Evolutionary conservation across 306 rosid species (phyloP).

Genomic region (Sophora flavescens): DNA sequence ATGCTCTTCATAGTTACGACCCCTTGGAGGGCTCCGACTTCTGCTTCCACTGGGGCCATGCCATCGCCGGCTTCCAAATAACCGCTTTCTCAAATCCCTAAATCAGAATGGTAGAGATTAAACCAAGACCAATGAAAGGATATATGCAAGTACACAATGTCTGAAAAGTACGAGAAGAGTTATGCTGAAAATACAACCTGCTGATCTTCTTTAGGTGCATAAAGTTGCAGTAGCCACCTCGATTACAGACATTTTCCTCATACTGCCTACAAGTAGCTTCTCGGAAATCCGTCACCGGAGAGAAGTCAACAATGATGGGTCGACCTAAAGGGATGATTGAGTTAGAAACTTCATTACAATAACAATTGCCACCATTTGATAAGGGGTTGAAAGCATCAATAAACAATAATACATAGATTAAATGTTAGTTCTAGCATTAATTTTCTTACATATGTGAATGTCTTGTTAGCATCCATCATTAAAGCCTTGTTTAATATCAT

Average conservation of each 20-base stretch:
- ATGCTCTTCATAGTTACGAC: conserved; percentile 78
- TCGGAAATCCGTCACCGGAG: conserved; percentile 99
- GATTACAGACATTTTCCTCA: conserved; percentile 96
- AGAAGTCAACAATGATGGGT: conserved; percentile 95
- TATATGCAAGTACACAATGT: neutral
- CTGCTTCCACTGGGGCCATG: conserved; percentile 77
- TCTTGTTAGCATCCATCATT: neutral
- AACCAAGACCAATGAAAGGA: neutral
- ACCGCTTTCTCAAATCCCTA: conserved; percentile 88
- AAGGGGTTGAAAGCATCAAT: neutral
- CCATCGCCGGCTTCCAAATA: conserved; percentile 83
- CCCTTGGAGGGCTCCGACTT: conserved; percentile 89
- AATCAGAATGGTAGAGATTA: neutral
- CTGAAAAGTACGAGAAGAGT: neutral
- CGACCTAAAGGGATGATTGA: conserved; percentile 63
- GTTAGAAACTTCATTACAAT: conserved; percentile 39
- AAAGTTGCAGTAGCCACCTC: conserved; percentile 99
- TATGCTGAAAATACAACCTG: conserved; percentile 59
- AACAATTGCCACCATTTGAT: neutral
- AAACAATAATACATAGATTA: neutral
- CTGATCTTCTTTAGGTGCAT: conserved; percentile 98
- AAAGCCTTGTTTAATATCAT: neutral
- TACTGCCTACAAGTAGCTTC: conserved; percentile 99
- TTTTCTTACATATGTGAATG: neutral
- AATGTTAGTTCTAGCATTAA: neutral